Conservation (phyloP, 164 flowering plant genomes). For the Chloranthus sessilifolius region DNA sequence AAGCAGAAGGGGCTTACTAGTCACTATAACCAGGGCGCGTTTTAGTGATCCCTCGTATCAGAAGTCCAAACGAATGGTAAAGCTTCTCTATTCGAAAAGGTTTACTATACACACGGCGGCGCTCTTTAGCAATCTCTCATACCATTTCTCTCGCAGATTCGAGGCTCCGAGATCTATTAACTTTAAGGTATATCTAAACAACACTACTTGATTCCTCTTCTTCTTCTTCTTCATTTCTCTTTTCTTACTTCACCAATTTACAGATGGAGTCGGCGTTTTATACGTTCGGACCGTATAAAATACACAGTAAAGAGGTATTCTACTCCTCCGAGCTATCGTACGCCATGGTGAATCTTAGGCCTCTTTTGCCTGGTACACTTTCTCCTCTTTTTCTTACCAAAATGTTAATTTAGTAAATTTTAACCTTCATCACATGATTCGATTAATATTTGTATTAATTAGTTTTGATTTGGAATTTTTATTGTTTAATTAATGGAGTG, state of each 20-base stretch:
- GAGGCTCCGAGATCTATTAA: neutral
- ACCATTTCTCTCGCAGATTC: conserved; percentile 1
- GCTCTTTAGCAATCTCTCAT: neutral
- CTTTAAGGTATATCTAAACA: neutral
- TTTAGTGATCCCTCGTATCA: too few species aligned
- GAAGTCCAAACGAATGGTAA: too few species aligned
- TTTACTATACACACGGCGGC: neutral
- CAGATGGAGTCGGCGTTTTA: conserved; percentile 16
- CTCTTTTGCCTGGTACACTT: conserved; percentile 66
- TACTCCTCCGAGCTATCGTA: conserved; percentile 61
- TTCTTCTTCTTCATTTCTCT: neutral
- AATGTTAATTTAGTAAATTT: neutral
- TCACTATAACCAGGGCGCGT: too few species aligned
- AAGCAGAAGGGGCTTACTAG: too few species aligned
- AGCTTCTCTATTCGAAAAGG: conserved; percentile 3
- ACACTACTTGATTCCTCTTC: neutral
- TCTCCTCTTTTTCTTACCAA: neutral
- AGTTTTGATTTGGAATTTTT: too few species aligned
- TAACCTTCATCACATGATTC: neutral
- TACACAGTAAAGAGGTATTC: conserved; percentile 56
- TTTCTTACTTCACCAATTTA: neutral
- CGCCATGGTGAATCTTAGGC: conserved; percentile 82
- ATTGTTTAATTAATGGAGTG: too few species aligned
- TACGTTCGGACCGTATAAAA: conserved; percentile 67
- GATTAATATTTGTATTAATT: neutral